Evolutionary conservation across 1,284 basidiomycete genomes (phyloP), one percentile per base, ranked within the genome.

Genomic region (Leccinum pallidistipes): DNA sequence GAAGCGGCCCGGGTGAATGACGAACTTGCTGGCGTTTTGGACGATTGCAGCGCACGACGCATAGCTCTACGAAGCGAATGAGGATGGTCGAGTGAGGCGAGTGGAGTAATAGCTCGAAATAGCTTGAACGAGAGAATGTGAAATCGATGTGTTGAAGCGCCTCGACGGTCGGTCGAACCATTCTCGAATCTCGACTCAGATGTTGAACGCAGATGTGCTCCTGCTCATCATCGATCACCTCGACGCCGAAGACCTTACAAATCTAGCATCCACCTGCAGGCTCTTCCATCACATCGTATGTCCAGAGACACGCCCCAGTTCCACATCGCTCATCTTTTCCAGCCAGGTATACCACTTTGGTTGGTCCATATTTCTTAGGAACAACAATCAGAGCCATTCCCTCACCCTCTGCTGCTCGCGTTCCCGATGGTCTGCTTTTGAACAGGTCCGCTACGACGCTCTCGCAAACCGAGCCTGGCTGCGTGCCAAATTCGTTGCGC

Each of bases 321-420:
- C 43, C 16, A 24, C 24, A 16, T 45, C 24, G 32, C 61, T 67
- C 60, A 64, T 57, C 31, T 32, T 52, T 16, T 58, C 55, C 18
- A 64, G 50, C 56, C 65, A 91, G 89, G 81, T 91, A 10, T 72
- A 79, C 55, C 77, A 82, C 45, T 84, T 80, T 68, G 89, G 87
- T 8, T 91, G 88, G 87, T 69, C 78, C 21, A 73, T 69, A 53
- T 83, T 84, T 68, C 71, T 85, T 45, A 80, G 78, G 43, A 68
- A 67, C 21, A 77, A 87, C 65, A 79, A 16, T 8, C 8, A 80
- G 27, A 80, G 86, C 45, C 79, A 79, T 2, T 86, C 86, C 5
- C 75, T 76, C 65, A 86, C 86, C 64, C 75, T 89, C 14, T 72
- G 76, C 2, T 78, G 76, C 47, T 75, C 82, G 3, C 76, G 83